Conservation (phyloP, 345 rosid species). For the Aegle marmelos region DNA sequence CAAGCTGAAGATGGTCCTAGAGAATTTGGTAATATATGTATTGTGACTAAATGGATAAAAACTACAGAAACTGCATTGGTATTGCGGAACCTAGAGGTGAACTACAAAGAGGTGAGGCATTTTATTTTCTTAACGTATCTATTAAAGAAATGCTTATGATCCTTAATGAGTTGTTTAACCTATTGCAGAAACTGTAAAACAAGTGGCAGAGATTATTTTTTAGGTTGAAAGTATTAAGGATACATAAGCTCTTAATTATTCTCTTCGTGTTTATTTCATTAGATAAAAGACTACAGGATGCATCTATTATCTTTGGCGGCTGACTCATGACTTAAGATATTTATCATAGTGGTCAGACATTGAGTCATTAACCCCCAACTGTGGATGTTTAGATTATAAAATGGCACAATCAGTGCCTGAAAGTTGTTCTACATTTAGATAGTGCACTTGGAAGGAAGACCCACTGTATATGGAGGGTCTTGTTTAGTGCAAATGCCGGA, state of each 20-base stretch:
- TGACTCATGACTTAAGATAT: not conserved
- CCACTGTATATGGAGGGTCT: not conserved
- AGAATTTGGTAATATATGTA: conserved; percentile 68
- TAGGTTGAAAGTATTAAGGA: not conserved
- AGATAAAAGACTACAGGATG: not conserved
- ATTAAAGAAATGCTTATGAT: not conserved
- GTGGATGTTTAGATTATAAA: not conserved
- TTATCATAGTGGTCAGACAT: not conserved
- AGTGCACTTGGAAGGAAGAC: not conserved
- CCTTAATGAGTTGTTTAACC: not conserved
- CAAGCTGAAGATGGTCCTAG: conserved; percentile 76
- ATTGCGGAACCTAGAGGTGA: conserved; percentile 74
- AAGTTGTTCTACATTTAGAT: not conserved
- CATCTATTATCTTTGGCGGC: not conserved
- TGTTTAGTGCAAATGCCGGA: not conserved
- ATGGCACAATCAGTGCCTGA: not conserved
- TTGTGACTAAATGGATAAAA: conserved; percentile 53
- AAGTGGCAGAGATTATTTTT: not conserved
- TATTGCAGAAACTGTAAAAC: too few species aligned
- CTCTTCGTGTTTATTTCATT: not conserved
- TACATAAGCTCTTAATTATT: not conserved
- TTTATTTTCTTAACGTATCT: not conserved
- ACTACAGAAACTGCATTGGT: conserved; percentile 54
- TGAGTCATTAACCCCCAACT: not conserved
- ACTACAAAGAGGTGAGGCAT: conserved; percentile 60